Base-by-base conservation (phyloP, 306 rosid species). In the Quercus mongolica region DNA sequence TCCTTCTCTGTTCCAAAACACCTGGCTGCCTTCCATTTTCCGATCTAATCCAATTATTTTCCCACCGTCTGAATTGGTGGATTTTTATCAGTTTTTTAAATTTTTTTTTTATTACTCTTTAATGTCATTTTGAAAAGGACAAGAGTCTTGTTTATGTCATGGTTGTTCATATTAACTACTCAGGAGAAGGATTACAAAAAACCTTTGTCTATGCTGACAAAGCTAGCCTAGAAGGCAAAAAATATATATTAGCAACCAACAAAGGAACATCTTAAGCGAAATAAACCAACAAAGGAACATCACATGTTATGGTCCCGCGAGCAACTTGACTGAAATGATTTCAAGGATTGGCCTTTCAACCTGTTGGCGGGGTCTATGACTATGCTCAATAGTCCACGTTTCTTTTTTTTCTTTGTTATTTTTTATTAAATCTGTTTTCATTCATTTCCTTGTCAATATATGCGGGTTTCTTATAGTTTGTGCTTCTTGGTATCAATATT, bases 241-340 rank as follows among this genome's bases (percentile, higher is more conserved):
- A 52, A 41, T 6, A 38, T 76, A 80, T 12, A 78, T 44, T 64
- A 84, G 69, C 73, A 78, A 63, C 72, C 75, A 80, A 78, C 61
- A 62, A 73, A 72, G 74, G 52, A 33, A 35, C 54, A 69, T 59
- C 76, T 49, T 12, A 10, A 49, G 54, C 54, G 15, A 49, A 49
- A 49, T 49, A 49, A 78, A 69, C 64, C 75, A 80, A 78, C 67
- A 62, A 75, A 72, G 74, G 52, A 33, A 38, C 54, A 69, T 59
- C 75, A 64, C 25, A 82, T 49, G 54, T 55, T 76, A 41, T 69
- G 87, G 86, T 41, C 80, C 85, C 87, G 76, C 81, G 4, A 26
- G 59, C 49, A 14, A 72, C 33, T 61, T 57, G 82, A 77, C 74
- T 11, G 68, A 15, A 79, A 54, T 23, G 41, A 49, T 74, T 77